These are phyloP conservation scores for Penicillium argentinense DNA, from an alignment of 495 filamentous ascomycete genomes.

Conservation along the genomic window DNA sequence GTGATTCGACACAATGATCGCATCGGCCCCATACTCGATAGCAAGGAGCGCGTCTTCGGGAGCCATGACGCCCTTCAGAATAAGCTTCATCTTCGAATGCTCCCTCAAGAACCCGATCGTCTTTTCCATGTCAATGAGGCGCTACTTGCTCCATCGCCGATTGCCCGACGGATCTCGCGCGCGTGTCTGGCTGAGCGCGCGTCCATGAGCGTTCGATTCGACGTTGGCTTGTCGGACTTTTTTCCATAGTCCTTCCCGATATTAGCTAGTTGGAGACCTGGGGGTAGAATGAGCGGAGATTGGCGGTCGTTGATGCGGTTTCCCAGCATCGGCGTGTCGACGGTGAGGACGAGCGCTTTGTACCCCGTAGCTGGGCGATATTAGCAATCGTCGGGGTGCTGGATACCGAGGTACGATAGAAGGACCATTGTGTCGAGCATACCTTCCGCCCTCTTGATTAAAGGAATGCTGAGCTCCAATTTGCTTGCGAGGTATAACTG, in stretches of 20 bases:
- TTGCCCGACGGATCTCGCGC: background rate
- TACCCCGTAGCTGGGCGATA: conserved; percentile 61
- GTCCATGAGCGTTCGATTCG: conserved; percentile 3
- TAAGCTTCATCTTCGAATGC: conserved; percentile 11
- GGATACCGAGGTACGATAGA: conserved; percentile 5
- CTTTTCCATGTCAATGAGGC: conserved; percentile 12
- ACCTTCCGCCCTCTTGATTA: conserved; percentile 79
- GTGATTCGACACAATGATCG: conserved; percentile 65
- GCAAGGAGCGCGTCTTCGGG: conserved; percentile 33
- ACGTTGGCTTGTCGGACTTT: background rate
- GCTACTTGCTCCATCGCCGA: conserved; percentile 3
- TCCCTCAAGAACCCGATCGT: conserved; percentile 10
- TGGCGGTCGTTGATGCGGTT: conserved; percentile 46
- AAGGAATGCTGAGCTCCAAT: conserved; percentile 72
- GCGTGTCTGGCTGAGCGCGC: conserved; percentile 4
- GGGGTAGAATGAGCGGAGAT: conserved; percentile 42
- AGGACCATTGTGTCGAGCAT: background rate
- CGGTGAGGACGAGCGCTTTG: conserved; percentile 90
- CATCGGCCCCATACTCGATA: conserved; percentile 53
- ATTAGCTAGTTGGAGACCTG: conserved; percentile 15
- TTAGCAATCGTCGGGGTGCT: too few relatives aligned
- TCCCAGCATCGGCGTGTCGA: conserved; percentile 84
- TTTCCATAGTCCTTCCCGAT: background rate
- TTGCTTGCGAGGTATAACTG: conserved; percentile 91
- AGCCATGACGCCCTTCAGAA: conserved; percentile 9